These are phyloP conservation scores for Hyaloperonospora brassicae DNA, from an alignment of 352 stramenopile genomes.

Conservation along the genomic window DNA sequence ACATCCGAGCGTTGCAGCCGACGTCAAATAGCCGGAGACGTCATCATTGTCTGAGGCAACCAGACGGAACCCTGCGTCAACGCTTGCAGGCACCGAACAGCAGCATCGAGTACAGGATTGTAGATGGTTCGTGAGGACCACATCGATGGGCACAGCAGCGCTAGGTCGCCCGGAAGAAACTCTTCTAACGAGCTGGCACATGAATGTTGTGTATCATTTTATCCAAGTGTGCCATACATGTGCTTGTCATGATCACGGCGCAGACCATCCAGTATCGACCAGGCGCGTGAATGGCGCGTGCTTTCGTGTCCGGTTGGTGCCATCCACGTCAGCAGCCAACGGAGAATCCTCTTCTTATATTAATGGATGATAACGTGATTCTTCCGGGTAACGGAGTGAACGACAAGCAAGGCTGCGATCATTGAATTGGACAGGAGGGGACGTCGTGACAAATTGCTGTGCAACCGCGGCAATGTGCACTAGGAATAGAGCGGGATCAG, in stretches of 20 bases:
- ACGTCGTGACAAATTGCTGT: background rate
- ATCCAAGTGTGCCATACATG: slow-evolving; percentile 89
- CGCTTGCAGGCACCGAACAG: slow-evolving; percentile 38
- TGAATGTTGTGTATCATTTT: slow-evolving; percentile 79
- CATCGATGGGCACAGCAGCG: slow-evolving; percentile 16
- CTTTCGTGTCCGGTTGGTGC: slow-evolving; percentile 26
- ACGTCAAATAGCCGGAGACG: slow-evolving; percentile 17
- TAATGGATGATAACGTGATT: slow-evolving; percentile 11
- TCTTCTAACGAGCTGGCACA: slow-evolving; percentile 69
- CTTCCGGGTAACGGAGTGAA: slow-evolving; percentile 4
- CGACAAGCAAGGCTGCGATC: background rate
- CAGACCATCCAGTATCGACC: slow-evolving; percentile 53
- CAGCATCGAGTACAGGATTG: slow-evolving; percentile 52
- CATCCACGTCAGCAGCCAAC: slow-evolving; percentile 4
- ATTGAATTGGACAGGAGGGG: background rate
- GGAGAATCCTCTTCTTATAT: background rate
- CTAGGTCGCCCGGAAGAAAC: slow-evolving; percentile 36
- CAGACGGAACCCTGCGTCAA: slow-evolving; percentile 9
- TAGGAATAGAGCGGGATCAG: too few relatives aligned
- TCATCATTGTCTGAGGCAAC: slow-evolving; percentile 12
- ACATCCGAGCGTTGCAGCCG: slow-evolving; percentile 11
- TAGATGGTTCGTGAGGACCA: slow-evolving; percentile 15
- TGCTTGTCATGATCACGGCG: slow-evolving; percentile 85
- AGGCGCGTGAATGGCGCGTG: slow-evolving; percentile 46
- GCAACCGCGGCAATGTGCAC: too few relatives aligned